Evolutionary conservation across 2,329 filamentous ascomycete species (phyloP).

Genomic region (Cytospora paraplurivora): DNA sequence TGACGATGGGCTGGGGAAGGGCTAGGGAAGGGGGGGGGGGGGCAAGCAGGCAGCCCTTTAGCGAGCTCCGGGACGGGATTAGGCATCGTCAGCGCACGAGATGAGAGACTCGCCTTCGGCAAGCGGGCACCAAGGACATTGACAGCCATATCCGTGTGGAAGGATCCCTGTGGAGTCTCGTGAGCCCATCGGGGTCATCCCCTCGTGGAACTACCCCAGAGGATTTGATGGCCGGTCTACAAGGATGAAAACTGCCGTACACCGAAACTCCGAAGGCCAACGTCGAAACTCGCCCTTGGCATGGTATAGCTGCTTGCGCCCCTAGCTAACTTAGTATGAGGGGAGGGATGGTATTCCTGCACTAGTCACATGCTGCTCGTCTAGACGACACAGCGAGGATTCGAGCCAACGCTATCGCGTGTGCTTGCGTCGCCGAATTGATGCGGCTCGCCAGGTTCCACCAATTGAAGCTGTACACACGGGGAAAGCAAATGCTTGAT

Average conservation of each 20-base stretch:
- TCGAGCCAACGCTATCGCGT: conserved; percentile 6
- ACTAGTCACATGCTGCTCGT: conserved; percentile 1
- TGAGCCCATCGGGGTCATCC: neutral
- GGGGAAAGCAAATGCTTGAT: conserved; percentile 7
- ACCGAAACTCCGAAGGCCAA: neutral
- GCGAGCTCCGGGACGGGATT: no score
- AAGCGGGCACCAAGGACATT: no score
- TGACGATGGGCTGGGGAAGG: neutral
- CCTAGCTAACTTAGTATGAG: neutral
- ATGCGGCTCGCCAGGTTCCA: conserved; percentile 14
- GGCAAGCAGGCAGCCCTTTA: no score
- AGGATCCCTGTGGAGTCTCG: no score
- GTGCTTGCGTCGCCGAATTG: conserved; percentile 16
- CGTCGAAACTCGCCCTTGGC: conserved; percentile 1
- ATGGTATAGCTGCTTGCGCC: neutral
- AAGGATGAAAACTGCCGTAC: neutral
- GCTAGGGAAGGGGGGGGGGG: no score
- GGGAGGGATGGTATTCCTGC: neutral
- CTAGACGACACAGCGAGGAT: conserved; percentile 8
- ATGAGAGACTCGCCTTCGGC: no score
- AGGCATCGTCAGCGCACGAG: no score
- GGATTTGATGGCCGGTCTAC: neutral
- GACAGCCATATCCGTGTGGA: no score
- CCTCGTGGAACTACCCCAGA: neutral
- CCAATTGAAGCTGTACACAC: conserved; percentile 20